phyloP scores from a whole-genome alignment of 2,329 filamentous ascomycete species.

The Emydomyces testavorans region DNA sequence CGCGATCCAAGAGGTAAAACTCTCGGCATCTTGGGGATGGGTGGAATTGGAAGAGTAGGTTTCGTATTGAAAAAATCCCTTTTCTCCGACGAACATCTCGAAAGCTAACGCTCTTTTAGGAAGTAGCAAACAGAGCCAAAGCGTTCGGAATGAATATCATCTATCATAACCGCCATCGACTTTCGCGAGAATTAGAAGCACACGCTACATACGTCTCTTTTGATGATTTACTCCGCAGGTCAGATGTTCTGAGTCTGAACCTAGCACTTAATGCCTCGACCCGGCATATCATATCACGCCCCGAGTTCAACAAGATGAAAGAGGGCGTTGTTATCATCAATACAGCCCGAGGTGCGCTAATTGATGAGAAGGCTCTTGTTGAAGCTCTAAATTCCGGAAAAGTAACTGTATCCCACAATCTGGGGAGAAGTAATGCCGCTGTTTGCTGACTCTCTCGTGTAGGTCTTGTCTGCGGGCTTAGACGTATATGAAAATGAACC shows the following conservation, averaged over 20 bases:
- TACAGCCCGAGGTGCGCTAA: constrained; percentile 26
- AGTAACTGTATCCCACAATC: constrained; percentile 19
- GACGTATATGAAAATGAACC: constrained; percentile 41
- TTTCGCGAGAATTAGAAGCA: constrained; percentile 32
- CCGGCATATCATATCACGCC: constrained; percentile 37
- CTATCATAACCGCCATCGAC: constrained; percentile 37
- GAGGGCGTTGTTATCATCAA: constrained; percentile 28
- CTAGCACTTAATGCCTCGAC: constrained; percentile 36
- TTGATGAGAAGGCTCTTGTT: constrained; percentile 38
- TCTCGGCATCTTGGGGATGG: constrained; percentile 40
- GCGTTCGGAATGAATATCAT: constrained; percentile 39
- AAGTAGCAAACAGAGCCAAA: constrained; percentile 36
- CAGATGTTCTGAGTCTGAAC: constrained; percentile 39
- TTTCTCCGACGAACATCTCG: background rate
- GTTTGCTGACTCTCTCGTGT: background rate
- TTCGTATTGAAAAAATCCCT: background rate
- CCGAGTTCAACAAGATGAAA: constrained; percentile 33
- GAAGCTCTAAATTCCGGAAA: constrained; percentile 36
- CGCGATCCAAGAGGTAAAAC: constrained; percentile 37
- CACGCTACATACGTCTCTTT: constrained; percentile 37
- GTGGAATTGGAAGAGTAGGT: constrained; percentile 37
- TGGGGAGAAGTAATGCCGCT: too few relatives aligned
- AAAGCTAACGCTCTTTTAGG: constrained; percentile 22
- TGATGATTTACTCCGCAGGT: constrained; percentile 35
- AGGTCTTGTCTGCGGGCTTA: constrained; percentile 35